Evolutionary conservation across 1,284 basidiomycete species (phyloP).

Genomic region (Takashimella koratensis): DNA sequence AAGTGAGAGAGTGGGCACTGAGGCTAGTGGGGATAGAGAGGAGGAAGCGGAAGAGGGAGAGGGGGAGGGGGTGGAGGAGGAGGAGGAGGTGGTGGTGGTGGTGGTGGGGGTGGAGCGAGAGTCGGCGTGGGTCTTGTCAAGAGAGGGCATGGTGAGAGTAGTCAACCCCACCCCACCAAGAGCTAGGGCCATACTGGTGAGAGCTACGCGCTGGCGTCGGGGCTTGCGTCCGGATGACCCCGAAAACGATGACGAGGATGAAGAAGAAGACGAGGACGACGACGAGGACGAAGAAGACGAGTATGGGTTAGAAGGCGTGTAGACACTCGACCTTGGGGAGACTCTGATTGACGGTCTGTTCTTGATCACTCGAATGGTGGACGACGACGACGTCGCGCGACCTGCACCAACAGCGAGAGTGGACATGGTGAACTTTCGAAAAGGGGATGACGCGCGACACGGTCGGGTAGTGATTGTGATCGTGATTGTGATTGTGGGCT

Average conservation of each 20-base stretch:
- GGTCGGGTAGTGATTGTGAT: constrained; percentile 15
- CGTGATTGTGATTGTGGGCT: too few relatives aligned
- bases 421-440: too few relatives aligned
- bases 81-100: not conserved
- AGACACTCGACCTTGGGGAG: too few relatives aligned
- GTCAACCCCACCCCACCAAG: constrained; percentile 4
- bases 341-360: too few relatives aligned
- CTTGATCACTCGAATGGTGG: too few relatives aligned
- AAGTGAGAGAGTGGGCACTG: constrained; percentile 46
- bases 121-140: not conserved
- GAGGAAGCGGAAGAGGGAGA: not conserved
- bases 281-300: constrained; percentile 11
- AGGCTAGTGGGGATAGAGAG: constrained; percentile 2
- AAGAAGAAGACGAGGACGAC: constrained; percentile 7
- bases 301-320: too few relatives aligned
- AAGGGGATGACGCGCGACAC: too few relatives aligned
- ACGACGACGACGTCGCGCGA: too few relatives aligned
- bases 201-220: too few relatives aligned
- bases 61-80: not conserved
- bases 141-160: not conserved
- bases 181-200: constrained; percentile 6
- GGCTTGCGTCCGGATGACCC: too few relatives aligned
- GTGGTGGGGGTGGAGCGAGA: not conserved
- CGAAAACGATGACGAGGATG: too few relatives aligned
- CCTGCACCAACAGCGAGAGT: too few relatives aligned